Conservation (phyloP, 2,329 filamentous ascomycete genomes). For the Chaetomium sp. region DNA sequence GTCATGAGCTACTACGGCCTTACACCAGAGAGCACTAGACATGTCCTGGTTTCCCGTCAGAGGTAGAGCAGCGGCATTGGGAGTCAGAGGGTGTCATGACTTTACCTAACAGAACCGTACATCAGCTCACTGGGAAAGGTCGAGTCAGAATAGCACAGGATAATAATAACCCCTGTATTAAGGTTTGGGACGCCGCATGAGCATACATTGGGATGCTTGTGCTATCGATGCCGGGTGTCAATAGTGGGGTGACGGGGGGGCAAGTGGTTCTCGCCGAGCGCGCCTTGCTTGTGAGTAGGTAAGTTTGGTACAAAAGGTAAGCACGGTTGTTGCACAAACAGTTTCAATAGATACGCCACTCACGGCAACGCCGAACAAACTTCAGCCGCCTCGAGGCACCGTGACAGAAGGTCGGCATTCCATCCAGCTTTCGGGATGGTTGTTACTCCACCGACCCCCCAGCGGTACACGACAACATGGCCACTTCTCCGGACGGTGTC, state of each 20-base stretch:
- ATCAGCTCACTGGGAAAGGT: background rate
- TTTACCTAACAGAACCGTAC: background rate
- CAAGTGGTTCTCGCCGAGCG: background rate
- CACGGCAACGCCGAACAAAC: constrained; percentile 9
- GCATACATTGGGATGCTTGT: background rate
- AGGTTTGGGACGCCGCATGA: constrained; percentile 1
- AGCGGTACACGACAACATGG: constrained; percentile 7
- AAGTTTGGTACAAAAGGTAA: background rate
- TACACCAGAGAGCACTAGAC: constrained; percentile 20
- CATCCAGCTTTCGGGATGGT: background rate
- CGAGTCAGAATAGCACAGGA: background rate
- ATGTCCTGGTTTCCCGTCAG: constrained; percentile 17
- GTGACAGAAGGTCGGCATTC: background rate
- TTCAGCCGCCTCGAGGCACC: constrained; percentile 13
- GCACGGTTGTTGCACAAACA: constrained; percentile 7
- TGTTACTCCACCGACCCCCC: background rate
- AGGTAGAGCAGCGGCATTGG: constrained; percentile 21
- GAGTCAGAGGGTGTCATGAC: background rate
- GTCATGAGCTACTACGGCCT: constrained; percentile 27
- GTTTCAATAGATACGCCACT: constrained; percentile 7
- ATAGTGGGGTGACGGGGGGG: background rate
- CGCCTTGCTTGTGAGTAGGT: background rate
- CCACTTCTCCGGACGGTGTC: constrained; percentile 8
- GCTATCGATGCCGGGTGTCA: background rate
- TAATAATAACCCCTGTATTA: background rate